Evolutionary conservation across 2,329 filamentous ascomycete genomes (phyloP).

Genomic region (Penicillium oxalicum): DNA sequence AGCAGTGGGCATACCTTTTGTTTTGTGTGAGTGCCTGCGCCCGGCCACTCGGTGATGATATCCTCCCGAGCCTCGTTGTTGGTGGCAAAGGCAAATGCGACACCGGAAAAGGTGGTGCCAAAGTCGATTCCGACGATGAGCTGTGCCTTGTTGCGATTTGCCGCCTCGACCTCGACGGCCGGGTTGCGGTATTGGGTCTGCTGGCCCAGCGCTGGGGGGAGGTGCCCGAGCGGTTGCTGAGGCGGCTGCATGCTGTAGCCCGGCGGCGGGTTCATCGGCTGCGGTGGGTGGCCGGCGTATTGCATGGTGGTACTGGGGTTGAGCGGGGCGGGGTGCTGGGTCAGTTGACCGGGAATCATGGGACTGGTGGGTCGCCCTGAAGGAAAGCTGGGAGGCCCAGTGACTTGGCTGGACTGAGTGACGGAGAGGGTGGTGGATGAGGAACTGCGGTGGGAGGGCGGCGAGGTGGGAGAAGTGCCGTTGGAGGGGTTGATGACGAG

Average conservation of each 20-base stretch:
- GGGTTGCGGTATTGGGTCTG: constrained; percentile 31
- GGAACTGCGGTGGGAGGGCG: constrained; percentile 38
- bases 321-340: constrained; percentile 48
- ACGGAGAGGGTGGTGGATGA: constrained; percentile 50
- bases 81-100: constrained; percentile 86
- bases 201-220: constrained; percentile 22
- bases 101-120: constrained; percentile 96
- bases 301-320: constrained; percentile 45
- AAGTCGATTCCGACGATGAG: constrained; percentile 99
- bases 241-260: constrained; percentile 40
- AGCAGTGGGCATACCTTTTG: constrained; percentile 66
- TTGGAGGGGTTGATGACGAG: constrained; percentile 33
- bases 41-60: constrained; percentile 98
- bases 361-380: constrained; percentile 50
- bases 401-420: constrained; percentile 27
- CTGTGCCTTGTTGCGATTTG: constrained; percentile 86
- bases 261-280: constrained; percentile 37
- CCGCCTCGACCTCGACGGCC: constrained; percentile 70
- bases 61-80: constrained; percentile 98
- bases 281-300: constrained; percentile 40
- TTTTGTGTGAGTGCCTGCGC: constrained; percentile 94
- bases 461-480: constrained; percentile 29
- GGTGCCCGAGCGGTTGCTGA: constrained; percentile 22
- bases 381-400: constrained; percentile 57
- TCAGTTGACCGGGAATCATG: constrained; percentile 42